Evolutionary conservation across 1,284 basidiomycete genomes (phyloP), one percentile per base, ranked within the genome.

Genomic region (Xerocomus alliaceus): DNA sequence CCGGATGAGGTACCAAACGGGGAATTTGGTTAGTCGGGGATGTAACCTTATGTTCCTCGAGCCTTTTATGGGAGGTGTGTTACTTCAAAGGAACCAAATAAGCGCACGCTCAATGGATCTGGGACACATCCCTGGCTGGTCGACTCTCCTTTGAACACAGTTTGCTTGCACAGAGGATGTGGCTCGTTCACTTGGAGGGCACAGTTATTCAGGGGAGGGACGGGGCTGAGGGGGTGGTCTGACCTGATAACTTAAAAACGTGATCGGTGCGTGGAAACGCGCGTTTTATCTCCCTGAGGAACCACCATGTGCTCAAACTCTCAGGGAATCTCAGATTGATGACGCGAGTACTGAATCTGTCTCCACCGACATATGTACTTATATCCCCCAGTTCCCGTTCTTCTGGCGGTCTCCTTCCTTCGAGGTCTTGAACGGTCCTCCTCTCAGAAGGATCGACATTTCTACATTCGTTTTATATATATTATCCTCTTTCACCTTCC

Each of bases 241-340:
- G 28, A 44, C 39, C 29, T 31, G 57, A 60, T 41, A 32, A 60
- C 31, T 48, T 60, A 46, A 32, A 45, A 47, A 22, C 17, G 26
- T 29, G 48, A 47, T 47, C 50, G 46, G 47, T 56, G 28, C 35
- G 44, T 69, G 53, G 67, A 57, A 45, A 66, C 63, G 31, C 39
- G 32, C 69, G 72, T 54, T 61, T 60, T 74, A 71, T 72, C 71
- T 46, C 71, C 71, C 66, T n/a, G n/a, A 62, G 50, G 68, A 32
- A 56, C 60, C 57, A 32, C 56, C 58, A 65, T 62, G 54, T 62
- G 65, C 65, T 46, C 32, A 31, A 46, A 45, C 50, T 53, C 24
- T 10, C 31, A 4, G 29, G 10, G 32, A 54, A 66, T 64, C 66
- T 62, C 41, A 74, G 70, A 71, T 64, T 51, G 65, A 58, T 68